These are phyloP conservation scores for Lasiosphaeria ovina DNA, from an alignment of 495 filamentous ascomycete genomes.

Conservation along the genomic window DNA sequence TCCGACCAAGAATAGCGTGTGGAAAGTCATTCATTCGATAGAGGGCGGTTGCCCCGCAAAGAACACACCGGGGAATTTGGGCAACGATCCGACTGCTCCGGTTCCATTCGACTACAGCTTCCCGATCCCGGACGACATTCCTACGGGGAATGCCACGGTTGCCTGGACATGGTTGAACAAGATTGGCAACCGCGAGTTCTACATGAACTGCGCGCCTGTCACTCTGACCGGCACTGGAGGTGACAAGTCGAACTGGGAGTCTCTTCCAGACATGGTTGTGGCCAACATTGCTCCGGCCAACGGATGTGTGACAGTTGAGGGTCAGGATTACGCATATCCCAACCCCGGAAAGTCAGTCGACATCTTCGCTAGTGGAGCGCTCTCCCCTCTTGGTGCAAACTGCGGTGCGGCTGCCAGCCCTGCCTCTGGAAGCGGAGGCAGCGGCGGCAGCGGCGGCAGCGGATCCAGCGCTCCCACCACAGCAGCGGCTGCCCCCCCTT, in stretches of 20 bases:
- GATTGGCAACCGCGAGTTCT: slow-evolving; percentile 86
- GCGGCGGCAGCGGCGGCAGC: background rate
- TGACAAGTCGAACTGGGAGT: slow-evolving; percentile 46
- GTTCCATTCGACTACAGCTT: slow-evolving; percentile 49
- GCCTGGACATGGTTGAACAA: slow-evolving; percentile 93
- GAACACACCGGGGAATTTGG: slow-evolving; percentile 41
- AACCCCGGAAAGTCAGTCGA: slow-evolving; percentile 56
- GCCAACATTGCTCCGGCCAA: slow-evolving; percentile 60
- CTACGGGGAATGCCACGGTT: slow-evolving; percentile 62
- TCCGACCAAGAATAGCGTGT: slow-evolving; percentile 56
- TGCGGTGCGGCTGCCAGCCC: slow-evolving; percentile 13
- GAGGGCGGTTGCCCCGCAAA: slow-evolving; percentile 73
- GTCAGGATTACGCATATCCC: slow-evolving; percentile 50
- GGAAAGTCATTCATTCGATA: slow-evolving; percentile 80
- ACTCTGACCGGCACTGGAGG: slow-evolving; percentile 58
- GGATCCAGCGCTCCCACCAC: slow-evolving; percentile 1
- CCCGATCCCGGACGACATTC: slow-evolving; percentile 56
- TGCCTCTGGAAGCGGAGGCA: background rate
- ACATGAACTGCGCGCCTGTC: slow-evolving; percentile 89
- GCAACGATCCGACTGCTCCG: slow-evolving; percentile 21
- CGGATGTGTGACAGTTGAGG: slow-evolving; percentile 51
- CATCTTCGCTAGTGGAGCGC: slow-evolving; percentile 33
- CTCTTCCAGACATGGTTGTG: slow-evolving; percentile 75
- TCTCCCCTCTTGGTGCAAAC: slow-evolving; percentile 18
- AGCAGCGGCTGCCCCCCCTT: slow-evolving; percentile 5